phyloP scores from a whole-genome alignment of 768 basidiomycete genomes.

The Scleroderma bovista region DNA sequence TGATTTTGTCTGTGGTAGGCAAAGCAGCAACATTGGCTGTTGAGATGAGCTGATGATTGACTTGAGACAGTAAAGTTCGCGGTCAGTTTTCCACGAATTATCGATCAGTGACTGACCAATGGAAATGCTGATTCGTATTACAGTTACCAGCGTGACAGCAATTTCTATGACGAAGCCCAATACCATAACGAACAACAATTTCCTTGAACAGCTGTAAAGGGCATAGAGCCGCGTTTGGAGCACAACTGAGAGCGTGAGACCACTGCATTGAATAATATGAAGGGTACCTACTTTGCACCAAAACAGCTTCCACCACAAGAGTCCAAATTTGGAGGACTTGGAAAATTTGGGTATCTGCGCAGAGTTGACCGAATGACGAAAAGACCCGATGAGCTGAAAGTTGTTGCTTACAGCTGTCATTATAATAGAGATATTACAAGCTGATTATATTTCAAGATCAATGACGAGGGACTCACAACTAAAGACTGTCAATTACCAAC shows the following conservation, averaged over 20 bases:
- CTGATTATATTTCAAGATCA: too few relatives aligned
- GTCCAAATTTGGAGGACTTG: neutral
- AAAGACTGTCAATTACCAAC: neutral
- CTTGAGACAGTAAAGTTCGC: neutral
- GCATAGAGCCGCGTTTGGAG: slow-evolving; percentile 62
- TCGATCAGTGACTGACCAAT: neutral
- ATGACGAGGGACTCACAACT: too few relatives aligned
- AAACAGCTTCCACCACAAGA: neutral
- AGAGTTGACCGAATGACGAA: neutral
- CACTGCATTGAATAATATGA: neutral
- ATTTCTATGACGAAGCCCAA: slow-evolving; percentile 30
- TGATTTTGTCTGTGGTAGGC: neutral
- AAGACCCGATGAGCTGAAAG: too few relatives aligned
- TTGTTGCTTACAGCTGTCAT: neutral
- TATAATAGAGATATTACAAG: neutral
- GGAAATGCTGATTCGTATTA: neutral
- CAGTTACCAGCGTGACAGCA: neutral
- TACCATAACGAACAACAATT: slow-evolving; percentile 43
- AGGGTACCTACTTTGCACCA: neutral
- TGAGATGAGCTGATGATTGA: neutral
- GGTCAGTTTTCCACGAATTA: neutral
- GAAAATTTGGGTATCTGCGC: neutral
- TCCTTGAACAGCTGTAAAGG: slow-evolving; percentile 49
- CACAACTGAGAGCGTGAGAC: slow-evolving; percentile 35
- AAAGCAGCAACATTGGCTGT: neutral